These are phyloP conservation scores for Colletotrichum sp. DNA, from an alignment of 2,329 filamentous ascomycete genomes.

Conservation along the genomic window DNA sequence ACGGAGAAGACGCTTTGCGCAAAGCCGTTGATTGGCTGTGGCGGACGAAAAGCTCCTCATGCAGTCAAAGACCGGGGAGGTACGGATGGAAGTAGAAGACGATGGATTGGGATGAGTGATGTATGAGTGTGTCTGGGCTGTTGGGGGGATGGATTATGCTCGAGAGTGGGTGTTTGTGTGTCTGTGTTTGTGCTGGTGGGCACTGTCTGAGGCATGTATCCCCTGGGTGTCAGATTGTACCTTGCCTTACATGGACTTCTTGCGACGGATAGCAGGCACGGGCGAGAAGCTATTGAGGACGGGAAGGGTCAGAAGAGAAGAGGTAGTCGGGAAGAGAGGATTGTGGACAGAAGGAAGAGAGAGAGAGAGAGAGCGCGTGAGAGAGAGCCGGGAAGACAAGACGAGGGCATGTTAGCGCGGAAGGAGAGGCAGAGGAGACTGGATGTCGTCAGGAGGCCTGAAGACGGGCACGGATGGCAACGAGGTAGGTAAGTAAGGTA, in stretches of 20 bases:
- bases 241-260: background rate
- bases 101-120: background rate
- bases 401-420: background rate
- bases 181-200: background rate
- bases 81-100: background rate
- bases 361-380: background rate
- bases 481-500: background rate
- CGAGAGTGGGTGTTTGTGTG: background rate
- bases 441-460: background rate
- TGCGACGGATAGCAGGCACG: background rate
- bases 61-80: background rate
- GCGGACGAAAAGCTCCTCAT: slow-evolving; percentile 25
- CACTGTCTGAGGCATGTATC: background rate
- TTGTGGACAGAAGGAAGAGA: background rate
- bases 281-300: background rate
- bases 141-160: background rate
- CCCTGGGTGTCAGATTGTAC: background rate
- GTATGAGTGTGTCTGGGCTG: background rate
- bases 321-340: background rate
- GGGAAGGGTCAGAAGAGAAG: background rate
- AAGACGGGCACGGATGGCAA: background rate
- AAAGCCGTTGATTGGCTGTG: background rate
- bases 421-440: background rate
- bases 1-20: background rate
- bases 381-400: background rate